phyloP scores from a whole-genome alignment of 805 yeast species.

The Candida xyloterini region DNA sequence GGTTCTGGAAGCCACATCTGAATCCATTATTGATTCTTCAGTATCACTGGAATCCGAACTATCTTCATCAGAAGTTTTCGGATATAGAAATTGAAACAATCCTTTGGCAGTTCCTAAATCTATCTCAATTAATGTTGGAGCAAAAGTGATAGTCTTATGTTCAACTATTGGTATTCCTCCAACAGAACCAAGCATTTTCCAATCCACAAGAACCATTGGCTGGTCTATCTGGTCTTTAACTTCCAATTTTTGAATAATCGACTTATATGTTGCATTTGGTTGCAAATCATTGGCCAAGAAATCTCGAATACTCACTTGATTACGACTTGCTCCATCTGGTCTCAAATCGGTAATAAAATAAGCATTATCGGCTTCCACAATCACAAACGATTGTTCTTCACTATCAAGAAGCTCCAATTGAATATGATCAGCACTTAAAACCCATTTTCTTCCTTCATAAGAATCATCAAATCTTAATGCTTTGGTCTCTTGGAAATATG shows the following conservation, averaged over 20 bases:
- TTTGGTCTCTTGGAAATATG: conserved; percentile 29
- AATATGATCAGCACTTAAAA: conserved; percentile 63
- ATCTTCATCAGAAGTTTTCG: conserved; percentile 14
- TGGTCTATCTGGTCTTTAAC: conserved; percentile 2
- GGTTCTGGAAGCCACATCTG: conserved; percentile 9
- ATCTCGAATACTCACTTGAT: conserved; percentile 58
- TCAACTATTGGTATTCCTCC: conserved; percentile 63
- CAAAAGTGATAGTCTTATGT: conserved; percentile 44
- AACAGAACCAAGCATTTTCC: conserved; percentile 58
- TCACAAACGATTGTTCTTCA: conserved; percentile 63
- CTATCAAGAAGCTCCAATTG: conserved; percentile 67
- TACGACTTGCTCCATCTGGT: conserved; percentile 66
- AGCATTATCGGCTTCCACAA: conserved; percentile 63
- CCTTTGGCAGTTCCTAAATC: conserved; percentile 53
- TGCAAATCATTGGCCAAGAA: conserved; percentile 72
- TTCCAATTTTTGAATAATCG: conserved; percentile 47
- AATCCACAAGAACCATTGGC: conserved; percentile 41
- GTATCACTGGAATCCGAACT: conserved; percentile 8
- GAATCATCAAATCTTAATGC: conserved; percentile 29
- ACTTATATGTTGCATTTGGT: conserved; percentile 59
- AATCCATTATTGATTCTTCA: conserved; percentile 6
- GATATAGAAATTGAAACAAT: conserved; percentile 38
- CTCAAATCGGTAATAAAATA: conserved; percentile 60
- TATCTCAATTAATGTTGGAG: conserved; percentile 55
- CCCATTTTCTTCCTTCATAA: conserved; percentile 50